Conservation (phyloP, 169 alveolate species). For the Eimeria sp. region DNA sequence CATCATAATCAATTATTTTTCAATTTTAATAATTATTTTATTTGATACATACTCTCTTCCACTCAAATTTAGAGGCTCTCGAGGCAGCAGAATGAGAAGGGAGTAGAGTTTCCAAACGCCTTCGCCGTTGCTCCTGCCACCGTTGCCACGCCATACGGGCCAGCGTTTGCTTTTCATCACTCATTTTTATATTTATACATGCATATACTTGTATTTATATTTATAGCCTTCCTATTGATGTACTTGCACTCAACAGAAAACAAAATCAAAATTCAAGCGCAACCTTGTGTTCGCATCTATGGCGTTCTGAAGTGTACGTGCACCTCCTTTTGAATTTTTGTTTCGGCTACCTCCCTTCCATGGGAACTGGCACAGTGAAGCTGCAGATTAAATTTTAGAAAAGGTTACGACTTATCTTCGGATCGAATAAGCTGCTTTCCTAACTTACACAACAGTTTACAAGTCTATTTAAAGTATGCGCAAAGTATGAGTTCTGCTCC, state of each 20-base stretch:
- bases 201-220: too few relatives aligned
- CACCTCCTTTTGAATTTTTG: too few relatives aligned
- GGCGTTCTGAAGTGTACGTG: too few relatives aligned
- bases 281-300: background rate
- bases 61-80: background rate
- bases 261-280: background rate
- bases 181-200: background rate
- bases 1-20: background rate
- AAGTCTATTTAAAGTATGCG: too few relatives aligned
- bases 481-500: too few relatives aligned
- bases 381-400: too few relatives aligned
- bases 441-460: too few relatives aligned
- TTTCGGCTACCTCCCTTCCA: too few relatives aligned
- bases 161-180: background rate
- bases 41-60: background rate
- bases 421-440: too few relatives aligned
- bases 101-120: background rate
- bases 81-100: slow-evolving; percentile 60
- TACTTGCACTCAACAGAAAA: background rate
- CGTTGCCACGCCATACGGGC: background rate
- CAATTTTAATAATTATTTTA: background rate
- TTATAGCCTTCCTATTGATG: background rate
- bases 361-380: too few relatives aligned
- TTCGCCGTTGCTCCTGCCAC: background rate
- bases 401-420: too few relatives aligned